phyloP scores from a whole-genome alignment of 2,329 filamentous ascomycete genomes.

The Aspergillus melleus region DNA sequence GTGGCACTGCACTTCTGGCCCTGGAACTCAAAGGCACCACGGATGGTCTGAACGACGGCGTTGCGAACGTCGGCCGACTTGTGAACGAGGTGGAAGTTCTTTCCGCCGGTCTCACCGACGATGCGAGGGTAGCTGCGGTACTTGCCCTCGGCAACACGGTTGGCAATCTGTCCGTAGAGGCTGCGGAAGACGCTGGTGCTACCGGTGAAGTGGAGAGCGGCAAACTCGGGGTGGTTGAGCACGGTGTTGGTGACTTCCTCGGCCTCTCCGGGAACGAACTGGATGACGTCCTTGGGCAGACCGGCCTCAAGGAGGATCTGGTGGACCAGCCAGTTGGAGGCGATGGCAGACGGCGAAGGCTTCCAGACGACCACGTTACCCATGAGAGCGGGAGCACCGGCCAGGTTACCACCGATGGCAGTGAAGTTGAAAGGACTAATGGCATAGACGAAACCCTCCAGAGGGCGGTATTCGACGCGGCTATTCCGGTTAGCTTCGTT shows the following conservation, averaged over 20 bases:
- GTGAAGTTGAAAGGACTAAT: slow-evolving; percentile 97
- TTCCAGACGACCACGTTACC: slow-evolving; percentile 98
- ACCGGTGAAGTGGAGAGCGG: slow-evolving; percentile 92
- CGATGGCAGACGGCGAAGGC: slow-evolving; percentile 84
- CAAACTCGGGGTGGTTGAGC: slow-evolving; percentile 75
- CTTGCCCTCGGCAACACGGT: slow-evolving; percentile 74
- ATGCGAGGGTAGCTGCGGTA: slow-evolving; percentile 86
- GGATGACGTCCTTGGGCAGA: slow-evolving; percentile 83
- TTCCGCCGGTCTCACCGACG: slow-evolving; percentile 87
- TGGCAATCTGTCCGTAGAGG: slow-evolving; percentile 82
- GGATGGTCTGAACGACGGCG: slow-evolving; percentile 77
- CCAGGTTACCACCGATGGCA: slow-evolving; percentile 85
- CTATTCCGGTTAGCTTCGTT: slow-evolving; percentile 29
- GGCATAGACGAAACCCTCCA: slow-evolving; percentile 95
- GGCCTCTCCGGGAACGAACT: slow-evolving; percentile 88
- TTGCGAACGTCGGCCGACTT: slow-evolving; percentile 74
- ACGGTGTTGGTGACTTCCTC: slow-evolving; percentile 78
- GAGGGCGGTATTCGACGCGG: slow-evolving; percentile 80
- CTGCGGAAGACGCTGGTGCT: slow-evolving; percentile 88
- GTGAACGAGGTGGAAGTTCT: slow-evolving; percentile 90
- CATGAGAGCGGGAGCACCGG: slow-evolving; percentile 79
- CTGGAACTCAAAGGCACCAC: slow-evolving; percentile 86
- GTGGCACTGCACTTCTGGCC: slow-evolving; percentile 90
- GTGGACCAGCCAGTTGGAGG: slow-evolving; percentile 89
- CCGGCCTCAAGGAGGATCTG: slow-evolving; percentile 89